phyloP scores from a whole-genome alignment of 139 green algal genomes.

The Desmodesmus armatus region DNA sequence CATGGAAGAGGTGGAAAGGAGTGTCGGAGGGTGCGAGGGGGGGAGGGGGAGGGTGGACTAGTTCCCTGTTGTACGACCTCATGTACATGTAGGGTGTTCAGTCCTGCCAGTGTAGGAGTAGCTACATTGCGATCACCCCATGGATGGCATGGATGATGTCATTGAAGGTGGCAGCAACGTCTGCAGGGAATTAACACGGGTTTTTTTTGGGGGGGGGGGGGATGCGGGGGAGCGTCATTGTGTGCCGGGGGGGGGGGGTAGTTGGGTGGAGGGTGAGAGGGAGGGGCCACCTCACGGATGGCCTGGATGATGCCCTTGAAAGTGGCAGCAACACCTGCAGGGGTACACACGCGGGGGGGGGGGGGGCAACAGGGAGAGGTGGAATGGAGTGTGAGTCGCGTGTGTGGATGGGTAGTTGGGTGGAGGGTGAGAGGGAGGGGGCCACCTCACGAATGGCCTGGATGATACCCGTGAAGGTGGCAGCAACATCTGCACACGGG shows the following conservation, averaged over 20 bases:
- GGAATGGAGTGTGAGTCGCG: too few species aligned
- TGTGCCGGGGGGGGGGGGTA: too few species aligned
- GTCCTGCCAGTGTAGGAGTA: too few species aligned
- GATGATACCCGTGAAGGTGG: background rate
- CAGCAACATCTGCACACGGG: background rate
- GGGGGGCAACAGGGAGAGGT: background rate
- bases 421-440: slow-evolving; percentile 61
- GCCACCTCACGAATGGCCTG: background rate
- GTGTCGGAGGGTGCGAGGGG: too few species aligned
- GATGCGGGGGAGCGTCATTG: too few species aligned
- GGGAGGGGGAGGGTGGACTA: too few species aligned
- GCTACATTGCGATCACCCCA: too few species aligned
- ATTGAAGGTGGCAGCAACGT: background rate
- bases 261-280: too few species aligned
- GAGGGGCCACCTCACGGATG: slow-evolving; percentile 63
- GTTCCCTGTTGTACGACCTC: too few species aligned
- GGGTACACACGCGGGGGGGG: background rate
- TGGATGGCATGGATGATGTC: background rate
- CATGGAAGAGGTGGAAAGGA: background rate
- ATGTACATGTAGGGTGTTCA: too few species aligned
- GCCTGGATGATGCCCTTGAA: slow-evolving; percentile 94
- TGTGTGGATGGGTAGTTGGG: slow-evolving; percentile 27
- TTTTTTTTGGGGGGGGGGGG: too few species aligned
- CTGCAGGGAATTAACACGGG: background rate
- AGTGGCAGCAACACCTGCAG: slow-evolving; percentile 88